A percentile compares a stretch with the other conserved stretches of the same genome.
Conservation (phyloP, 495 filamentous ascomycete species). For the Trichoderma parareesei region DNA sequence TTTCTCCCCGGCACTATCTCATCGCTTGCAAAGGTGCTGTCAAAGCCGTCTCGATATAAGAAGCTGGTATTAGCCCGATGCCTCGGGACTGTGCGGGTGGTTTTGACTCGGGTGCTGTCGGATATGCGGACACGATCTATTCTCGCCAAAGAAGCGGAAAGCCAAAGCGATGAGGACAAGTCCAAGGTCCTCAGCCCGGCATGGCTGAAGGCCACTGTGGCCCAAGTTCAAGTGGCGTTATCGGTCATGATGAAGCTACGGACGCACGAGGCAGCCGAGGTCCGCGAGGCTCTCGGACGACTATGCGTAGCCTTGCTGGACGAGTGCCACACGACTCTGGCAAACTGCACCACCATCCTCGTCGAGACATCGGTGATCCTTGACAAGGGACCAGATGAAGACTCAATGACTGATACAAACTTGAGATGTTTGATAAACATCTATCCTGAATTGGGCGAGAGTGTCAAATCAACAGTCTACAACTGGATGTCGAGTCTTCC, state of each 20-base stretch:
- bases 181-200: conserved; percentile 40
- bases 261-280: conserved; percentile 62
- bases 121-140: conserved; percentile 47
- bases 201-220: conserved; percentile 75
- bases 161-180: conserved; percentile 11
- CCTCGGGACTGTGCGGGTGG: conserved; percentile 48
- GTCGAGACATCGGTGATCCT: conserved; percentile 77
- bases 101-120: conserved; percentile 57
- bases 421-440: conserved; percentile 55
- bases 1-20: conserved; percentile 90
- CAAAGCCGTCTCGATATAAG: conserved; percentile 55
- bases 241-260: conserved; percentile 69
- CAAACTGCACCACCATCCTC: conserved; percentile 59
- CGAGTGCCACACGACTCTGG: conserved; percentile 65
- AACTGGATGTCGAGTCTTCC: conserved; percentile 76
- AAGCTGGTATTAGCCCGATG: conserved; percentile 54
- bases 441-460: conserved; percentile 55
- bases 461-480: conserved; percentile 65
- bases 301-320: conserved; percentile 70
- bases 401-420: conserved; percentile 32
- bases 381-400: conserved; percentile 43
- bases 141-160: conserved; percentile 21
- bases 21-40: conserved; percentile 64
- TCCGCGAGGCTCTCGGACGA: conserved; percentile 56
- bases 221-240: conserved; percentile 79